Conservation (phyloP, 179 eudicot species). For the Patellifolia procumbens region DNA sequence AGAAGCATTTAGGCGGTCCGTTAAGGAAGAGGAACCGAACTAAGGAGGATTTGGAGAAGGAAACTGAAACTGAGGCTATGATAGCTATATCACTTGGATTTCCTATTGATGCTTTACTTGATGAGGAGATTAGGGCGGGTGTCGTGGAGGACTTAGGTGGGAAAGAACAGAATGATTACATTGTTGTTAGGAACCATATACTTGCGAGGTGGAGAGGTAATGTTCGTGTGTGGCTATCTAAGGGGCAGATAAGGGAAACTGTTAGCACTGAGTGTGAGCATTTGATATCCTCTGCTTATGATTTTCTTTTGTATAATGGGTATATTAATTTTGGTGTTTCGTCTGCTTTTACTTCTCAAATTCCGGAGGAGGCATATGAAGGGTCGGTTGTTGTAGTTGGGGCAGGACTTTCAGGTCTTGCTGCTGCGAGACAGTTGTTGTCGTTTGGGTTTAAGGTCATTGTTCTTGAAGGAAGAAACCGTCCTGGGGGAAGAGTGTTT, state of each 20-base stretch:
- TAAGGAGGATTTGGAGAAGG: conserved; percentile 76
- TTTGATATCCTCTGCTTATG: conserved; percentile 76
- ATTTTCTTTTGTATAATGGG: conserved; percentile 79
- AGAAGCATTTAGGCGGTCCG: conserved; percentile 62
- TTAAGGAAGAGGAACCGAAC: conserved; percentile 67
- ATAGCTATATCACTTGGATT: conserved; percentile 88
- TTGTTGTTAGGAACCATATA: conserved; percentile 92
- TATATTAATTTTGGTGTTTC: conserved; percentile 91
- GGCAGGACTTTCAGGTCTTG: conserved; percentile 92
- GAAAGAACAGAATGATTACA: conserved; percentile 88
- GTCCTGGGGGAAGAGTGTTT: conserved; percentile 94
- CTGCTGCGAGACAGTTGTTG: conserved; percentile 93
- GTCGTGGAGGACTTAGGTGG: conserved; percentile 78
- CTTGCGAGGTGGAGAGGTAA: conserved; percentile 87
- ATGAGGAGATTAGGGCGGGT: conserved; percentile 82
- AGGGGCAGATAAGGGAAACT: conserved; percentile 78
- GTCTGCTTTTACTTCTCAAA: conserved; percentile 50
- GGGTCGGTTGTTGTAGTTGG: conserved; percentile 88
- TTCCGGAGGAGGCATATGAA: conserved; percentile 65
- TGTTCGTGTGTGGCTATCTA: conserved; percentile 72
- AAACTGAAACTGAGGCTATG: conserved; percentile 91
- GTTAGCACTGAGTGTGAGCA: conserved; percentile 75
- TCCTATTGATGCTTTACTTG: conserved; percentile 81
- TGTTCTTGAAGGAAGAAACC: conserved; percentile 85
- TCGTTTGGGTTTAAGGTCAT: conserved; percentile 83